Base-by-base conservation (phyloP, 2,329 filamentous ascomycete species). In the Endoconidiophora polonica region DNA sequence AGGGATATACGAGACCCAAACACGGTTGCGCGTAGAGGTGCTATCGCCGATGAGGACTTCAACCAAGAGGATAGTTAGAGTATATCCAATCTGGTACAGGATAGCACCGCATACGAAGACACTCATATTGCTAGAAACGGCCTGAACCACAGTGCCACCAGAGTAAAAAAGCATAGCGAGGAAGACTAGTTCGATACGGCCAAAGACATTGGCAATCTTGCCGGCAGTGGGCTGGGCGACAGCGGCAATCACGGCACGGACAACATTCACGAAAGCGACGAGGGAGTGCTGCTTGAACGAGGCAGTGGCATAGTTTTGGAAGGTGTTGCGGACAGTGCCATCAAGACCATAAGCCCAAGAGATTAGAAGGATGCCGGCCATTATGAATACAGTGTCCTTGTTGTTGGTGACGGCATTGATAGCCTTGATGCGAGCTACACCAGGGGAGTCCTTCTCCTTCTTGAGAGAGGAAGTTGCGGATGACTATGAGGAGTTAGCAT, bases 1-100 rank as follows among this genome's bases (percentile, higher is more conserved):
- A 1, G 76, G 76, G 52, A 81, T 67, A 57, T 78, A 81, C 43
- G 73, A 77, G 65, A 80, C 81, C 56, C 82, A 65, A 6, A 82
- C 65, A 58, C 79, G 76, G 7, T 74, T 68, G 14, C 76, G 71
- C 5, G 76, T 72, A 1, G 77, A 81, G 2, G 77, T 79, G 24
- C 77, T 68, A 56, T 83, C 79, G 42, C 70, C 77, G 40, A 82
- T 65, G 51, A 83, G 69, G 56, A 82, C 74, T 60, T 82, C 76
- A 23, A 81, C 68, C 2, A 82, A 66, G 9, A 82, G 63, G 18
- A 78, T 65, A 23, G 80, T 66, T 56, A 69, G 68, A 6, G 77
- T 81, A 58, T 78, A 81, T 46, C 79, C 79, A 38, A 81, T 66
- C 66, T 72, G 76, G 60, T 79, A 79, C 33, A 80, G 59, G 38